phyloP scores from a whole-genome alignment of 345 rosid genomes.

The Lumnitzera littorea region DNA sequence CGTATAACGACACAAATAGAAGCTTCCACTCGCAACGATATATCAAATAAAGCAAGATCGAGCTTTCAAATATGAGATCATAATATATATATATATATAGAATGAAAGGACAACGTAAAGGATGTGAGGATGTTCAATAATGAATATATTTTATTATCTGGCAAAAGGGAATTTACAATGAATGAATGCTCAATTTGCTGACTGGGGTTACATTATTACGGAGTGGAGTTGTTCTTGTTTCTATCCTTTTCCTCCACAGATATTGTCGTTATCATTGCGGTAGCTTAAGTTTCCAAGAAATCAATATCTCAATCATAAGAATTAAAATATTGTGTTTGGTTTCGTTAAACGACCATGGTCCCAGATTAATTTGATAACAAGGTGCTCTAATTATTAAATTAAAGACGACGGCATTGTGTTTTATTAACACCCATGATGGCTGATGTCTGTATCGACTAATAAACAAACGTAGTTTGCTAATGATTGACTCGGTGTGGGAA shows the following conservation, averaged over 20 bases:
- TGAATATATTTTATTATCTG: background rate
- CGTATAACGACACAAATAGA: constrained; percentile 16
- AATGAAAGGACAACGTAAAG: background rate
- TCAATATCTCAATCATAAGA: too few species aligned
- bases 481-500: constrained; percentile 8
- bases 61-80: constrained; percentile 18
- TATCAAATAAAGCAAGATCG: constrained; percentile 21
- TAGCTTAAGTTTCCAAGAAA: too few species aligned
- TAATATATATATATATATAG: background rate
- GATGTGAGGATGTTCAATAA: background rate
- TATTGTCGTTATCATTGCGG: too few species aligned
- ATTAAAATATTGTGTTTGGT: background rate
- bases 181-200: too few species aligned
- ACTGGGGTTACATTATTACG: too few species aligned
- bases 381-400: background rate
- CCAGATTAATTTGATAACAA: background rate
- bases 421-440: constrained; percentile 9
- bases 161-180: too few species aligned
- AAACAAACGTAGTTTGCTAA: constrained; percentile 11
- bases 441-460: background rate
- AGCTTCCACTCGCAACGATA: constrained; percentile 20
- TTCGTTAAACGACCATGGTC: constrained; percentile 4
- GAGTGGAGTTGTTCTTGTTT: too few species aligned
- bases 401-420: constrained; percentile 7
- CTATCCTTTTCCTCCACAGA: too few species aligned